Evolutionary conservation across 441 rosid genomes (phyloP), one percentile per base, ranked within the genome.

Genomic region (Populus trichocarpa): DNA sequence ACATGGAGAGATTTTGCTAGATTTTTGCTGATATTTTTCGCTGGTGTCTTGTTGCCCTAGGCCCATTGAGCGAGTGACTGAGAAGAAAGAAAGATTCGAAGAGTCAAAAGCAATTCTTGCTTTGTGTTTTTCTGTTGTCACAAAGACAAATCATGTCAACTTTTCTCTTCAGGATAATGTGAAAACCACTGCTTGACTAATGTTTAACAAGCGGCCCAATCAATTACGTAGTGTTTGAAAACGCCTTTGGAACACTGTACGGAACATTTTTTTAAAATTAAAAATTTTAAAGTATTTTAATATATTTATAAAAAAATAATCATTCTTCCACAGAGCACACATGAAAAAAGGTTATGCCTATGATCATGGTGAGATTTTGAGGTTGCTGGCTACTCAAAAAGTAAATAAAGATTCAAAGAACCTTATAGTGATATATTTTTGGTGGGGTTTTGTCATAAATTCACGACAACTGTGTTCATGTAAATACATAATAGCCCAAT

Each of bases 1-100:
- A 73, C 40, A 22, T 57, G 59, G 67, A 69, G 73, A 16, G 71
- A 79, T 64, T 50, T 46, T 70, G n/a, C 2, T 20, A 46, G 72
- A 70, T 65, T 79, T 46, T 13, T 8, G 42, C 50, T 38, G 18
- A 26, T 8, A 33, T 23, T 13, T 16, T 63, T 10, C 1, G 10
- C n/a, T 3, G 12, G 20, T 3, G 30, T 38, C 36, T 26, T 23
- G 33, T 6, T 69, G 35, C 10, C 36, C 20, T 23, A 22, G 42
- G 30, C 18, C 11, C 11, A 4, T 11, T 40, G n/a, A 23, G 26
- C 4, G 4, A 23, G 36, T 16, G 25, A 71, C 1, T 35, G 30
- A 38, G 77, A 64, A 69, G 67, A 32, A 76, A 23, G 59, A 69
- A 35, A 25, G 69, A 26, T 16, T 53, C 5, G 18, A 30, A 66